Conservation (phyloP, 2,329 filamentous ascomycete genomes). For the Verruconis gallopava region DNA sequence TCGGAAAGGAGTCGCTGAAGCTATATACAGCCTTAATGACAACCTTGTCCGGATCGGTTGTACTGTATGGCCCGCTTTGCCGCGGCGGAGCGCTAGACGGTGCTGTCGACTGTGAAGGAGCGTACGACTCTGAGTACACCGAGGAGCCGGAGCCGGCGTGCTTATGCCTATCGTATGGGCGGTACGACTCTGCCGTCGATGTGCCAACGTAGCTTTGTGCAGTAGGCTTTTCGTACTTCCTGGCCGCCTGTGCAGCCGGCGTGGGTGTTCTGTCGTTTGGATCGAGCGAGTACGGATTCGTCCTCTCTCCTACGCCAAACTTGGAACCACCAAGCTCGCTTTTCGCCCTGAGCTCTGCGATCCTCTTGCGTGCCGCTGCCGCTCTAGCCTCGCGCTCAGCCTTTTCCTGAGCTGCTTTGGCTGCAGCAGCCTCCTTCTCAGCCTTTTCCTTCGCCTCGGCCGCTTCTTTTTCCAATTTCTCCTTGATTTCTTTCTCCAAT, state of each 20-base stretch:
- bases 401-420: constrained; percentile 8
- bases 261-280: constrained; percentile 26
- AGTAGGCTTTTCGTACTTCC: constrained; percentile 32
- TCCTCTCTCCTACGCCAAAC: constrained; percentile 50
- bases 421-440: constrained; percentile 5
- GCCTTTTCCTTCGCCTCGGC: constrained; percentile 8
- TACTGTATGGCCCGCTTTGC: constrained; percentile 64
- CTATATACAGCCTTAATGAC: constrained; percentile 86
- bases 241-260: constrained; percentile 17
- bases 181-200: constrained; percentile 60
- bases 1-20: constrained; percentile 80
- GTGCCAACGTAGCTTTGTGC: constrained; percentile 47
- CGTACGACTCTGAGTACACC: constrained; percentile 63
- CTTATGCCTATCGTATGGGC: constrained; percentile 54
- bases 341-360: constrained; percentile 1
- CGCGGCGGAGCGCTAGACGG: constrained; percentile 77
- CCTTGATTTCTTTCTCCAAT: constrained; percentile 5
- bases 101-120: constrained; percentile 69
- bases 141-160: constrained; percentile 29
- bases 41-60: constrained; percentile 89
- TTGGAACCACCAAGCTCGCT: neutral
- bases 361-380: constrained; percentile 2
- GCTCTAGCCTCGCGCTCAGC: constrained; percentile 7
- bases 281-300: constrained; percentile 56
- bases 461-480: constrained; percentile 12